Base-by-base conservation (phyloP, 1,284 basidiomycete species). In the Golubevia pallescens region DNA sequence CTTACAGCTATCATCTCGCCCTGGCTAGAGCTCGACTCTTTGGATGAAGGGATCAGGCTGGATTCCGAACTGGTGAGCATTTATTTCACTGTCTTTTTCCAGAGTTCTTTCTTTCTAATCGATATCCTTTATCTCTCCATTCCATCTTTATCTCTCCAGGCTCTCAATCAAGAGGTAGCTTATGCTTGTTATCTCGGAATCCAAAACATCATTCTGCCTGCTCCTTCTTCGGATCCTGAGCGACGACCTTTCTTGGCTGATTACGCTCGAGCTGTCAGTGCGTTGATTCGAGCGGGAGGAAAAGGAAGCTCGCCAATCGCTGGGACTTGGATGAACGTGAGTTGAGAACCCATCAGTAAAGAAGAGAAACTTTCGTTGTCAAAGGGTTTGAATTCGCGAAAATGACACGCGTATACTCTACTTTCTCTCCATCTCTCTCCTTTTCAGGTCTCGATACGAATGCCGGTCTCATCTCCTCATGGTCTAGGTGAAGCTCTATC, bases 21-120 rank as follows among this genome's bases (percentile, higher is more conserved):
- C 67, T 99, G 97, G 97, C 88, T 99, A 10, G 94, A 97, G 86
- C 89, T 99, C 53, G 97, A 99, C 87, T 92, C 94, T 10, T 88
- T 90, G 1, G 95, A 97, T 86, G 93, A 95, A 81, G 95, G 95
- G 88, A 92, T 99, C 66, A 90, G 97, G 57, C 93, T 96, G 77
- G 97, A 99, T 82, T 92, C 94, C 61, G 97, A 97, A 87, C 92
- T 97, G 66, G 94, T 94, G 85, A 86, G 91, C 34, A 5, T 34
- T 62, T 53, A 53, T 28, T 28, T 65, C 20, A 19, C 23, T 14
- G 20, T 38, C 14, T 63, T 10, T n/a, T 88, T 21, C 55, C 59
- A 14, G 52, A 34, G 21, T 21, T 51, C n/a, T 55, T 60, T 42
- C 55, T 58, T 60, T 28, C 23, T 21, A 19, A 19, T 3, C 19